Evolutionary conservation across 129 eudicot genomes (phyloP), one percentile per base, ranked within the genome.

Genomic region (Lactuca saligna): DNA sequence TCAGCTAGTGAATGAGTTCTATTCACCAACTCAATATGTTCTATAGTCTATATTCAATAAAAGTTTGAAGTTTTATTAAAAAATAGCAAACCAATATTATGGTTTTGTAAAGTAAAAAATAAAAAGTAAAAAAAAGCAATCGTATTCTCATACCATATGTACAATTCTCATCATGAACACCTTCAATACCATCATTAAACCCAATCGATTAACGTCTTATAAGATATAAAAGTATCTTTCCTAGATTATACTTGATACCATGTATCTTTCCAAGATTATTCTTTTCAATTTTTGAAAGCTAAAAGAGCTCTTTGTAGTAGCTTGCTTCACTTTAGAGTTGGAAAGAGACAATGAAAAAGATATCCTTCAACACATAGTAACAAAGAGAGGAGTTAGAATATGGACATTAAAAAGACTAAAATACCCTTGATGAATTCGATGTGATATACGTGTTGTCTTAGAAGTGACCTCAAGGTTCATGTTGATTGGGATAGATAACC

Each of bases 401-500:
- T 32, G 50, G 48, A 17, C 14, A 17, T 25, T 2, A 51, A 53
- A 20, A 61, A 34, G 54, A 51, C 77, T 12, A 33, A 71, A 31
- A 61, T 2, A 13, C 41, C 41, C 53, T 60, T 35, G 76, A 34
- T 1, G 38, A 58, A 59, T 49, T 11, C 29, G 55, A n/a, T 20
- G 53, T 44, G 29, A 44, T 11, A 15, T 81, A 93, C 98, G 72
- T 89, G 91, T 80, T 86, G 92, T 77, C 77, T 93, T 65, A 93
- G 78, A 73, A 89, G 80, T 64, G 99, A 87, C 81, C 99, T 83
- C 60, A 93, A 78, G 75, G 76, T 75, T 82, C 90, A 82, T 50
- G 99, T 93, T 38, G 99, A 93, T 71, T 85, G 99, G 66, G 96
- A 89, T 70, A 94, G 79, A 77, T 83, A 94, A 8, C 96, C 99